phyloP scores from a whole-genome alignment of 371 early-diverging fungal genomes.

The Modicella reniformis region DNA sequence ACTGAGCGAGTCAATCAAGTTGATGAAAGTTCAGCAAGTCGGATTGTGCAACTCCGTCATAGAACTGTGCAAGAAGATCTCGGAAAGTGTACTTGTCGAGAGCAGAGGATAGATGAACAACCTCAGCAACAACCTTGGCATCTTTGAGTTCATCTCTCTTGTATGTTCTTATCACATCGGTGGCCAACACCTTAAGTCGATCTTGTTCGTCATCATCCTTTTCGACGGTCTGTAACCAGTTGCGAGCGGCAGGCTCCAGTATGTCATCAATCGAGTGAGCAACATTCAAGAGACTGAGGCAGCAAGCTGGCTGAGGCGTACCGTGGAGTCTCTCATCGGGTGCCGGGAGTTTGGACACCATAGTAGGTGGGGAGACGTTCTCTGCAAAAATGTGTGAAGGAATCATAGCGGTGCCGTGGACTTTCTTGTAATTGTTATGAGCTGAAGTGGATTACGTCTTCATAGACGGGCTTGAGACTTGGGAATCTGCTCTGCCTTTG shows the following conservation, averaged over 20 bases:
- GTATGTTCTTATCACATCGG: not conserved
- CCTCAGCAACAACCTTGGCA: not conserved
- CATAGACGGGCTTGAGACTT: no score
- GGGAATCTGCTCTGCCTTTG: no score
- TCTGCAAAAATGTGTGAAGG: not conserved
- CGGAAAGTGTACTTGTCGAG: not conserved
- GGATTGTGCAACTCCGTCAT: not conserved
- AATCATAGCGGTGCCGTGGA: not conserved
- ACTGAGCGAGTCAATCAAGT: slow-evolving; percentile 2
- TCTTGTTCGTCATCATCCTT: not conserved
- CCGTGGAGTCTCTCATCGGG: not conserved
- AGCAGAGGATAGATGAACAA: not conserved
- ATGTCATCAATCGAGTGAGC: not conserved
- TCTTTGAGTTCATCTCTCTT: slow-evolving; percentile 6
- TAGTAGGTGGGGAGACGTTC: no score
- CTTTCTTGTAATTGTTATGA: no score
- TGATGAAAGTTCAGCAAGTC: not conserved
- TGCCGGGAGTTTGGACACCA: not conserved
- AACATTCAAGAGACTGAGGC: no score
- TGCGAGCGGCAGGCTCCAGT: not conserved
- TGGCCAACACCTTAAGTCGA: not conserved
- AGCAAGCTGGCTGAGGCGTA: not conserved
- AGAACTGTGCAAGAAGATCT: not conserved
- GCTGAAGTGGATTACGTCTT: no score
- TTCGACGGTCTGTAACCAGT: not conserved